Percentiles rank a stretch among this genome's conserved stretches.
Conservation (phyloP, 148 eudicot species). For the Pouteria glomerata region DNA sequence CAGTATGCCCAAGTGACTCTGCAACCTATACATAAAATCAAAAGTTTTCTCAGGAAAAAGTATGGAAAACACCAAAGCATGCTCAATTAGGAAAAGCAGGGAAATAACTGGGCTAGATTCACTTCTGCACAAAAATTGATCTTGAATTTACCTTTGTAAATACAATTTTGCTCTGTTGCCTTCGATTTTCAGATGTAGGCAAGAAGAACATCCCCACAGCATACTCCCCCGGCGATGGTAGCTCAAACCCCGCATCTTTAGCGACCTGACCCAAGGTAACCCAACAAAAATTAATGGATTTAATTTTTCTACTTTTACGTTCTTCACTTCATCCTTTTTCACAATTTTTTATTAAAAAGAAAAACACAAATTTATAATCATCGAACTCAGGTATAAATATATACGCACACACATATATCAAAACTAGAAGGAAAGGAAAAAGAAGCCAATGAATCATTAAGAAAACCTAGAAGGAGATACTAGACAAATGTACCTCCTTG, state of each 20-base stretch:
- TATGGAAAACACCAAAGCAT: not conserved
- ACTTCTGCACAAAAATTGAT: not conserved
- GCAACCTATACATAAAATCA: constrained; percentile 61
- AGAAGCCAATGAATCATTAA: too few species aligned
- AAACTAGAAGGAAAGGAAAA: too few species aligned
- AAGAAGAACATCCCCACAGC: constrained; percentile 99
- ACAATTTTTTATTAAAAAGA: too few species aligned
- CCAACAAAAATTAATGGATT: not conserved
- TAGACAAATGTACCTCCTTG: constrained; percentile 45
- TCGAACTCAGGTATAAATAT: not conserved
- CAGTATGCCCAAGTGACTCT: constrained; percentile 93
- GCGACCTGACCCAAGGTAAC: constrained; percentile 45
- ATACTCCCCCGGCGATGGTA: constrained; percentile 78
- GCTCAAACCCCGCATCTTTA: constrained; percentile 73
- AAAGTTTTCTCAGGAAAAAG: not conserved
- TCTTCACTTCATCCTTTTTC: too few species aligned
- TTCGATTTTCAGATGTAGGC: constrained; percentile 75
- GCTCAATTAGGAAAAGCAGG: not conserved
- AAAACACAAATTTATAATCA: too few species aligned
- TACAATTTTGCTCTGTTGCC: constrained; percentile 90
- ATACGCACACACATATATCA: too few species aligned
- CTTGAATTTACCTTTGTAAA: constrained; percentile 68
- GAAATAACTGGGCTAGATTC: not conserved
- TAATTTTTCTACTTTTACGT: too few species aligned
- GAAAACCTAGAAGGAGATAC: too few species aligned